Percentiles rank a stretch among this genome's conserved stretches.
Conservation (phyloP, 2,329 filamentous ascomycete genomes). For the Botryosphaeria agaves region DNA sequence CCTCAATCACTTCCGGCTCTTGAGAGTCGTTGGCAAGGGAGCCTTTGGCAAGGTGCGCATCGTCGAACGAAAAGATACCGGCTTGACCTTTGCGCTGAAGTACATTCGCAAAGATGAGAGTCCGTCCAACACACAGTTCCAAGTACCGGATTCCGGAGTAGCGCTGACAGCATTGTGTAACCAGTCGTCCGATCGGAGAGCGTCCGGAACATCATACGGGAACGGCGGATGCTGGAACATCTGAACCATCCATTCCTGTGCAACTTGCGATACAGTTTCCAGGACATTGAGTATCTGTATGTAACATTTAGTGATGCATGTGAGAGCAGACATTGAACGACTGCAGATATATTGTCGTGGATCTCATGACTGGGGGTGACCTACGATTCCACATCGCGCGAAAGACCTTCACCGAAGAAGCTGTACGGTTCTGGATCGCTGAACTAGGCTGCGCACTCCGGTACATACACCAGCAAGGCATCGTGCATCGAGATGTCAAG, state of each 20-base stretch:
- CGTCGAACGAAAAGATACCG: slow-evolving; percentile 92
- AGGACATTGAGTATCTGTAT: slow-evolving; percentile 97
- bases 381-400: slow-evolving; percentile 93
- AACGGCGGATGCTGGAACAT: slow-evolving; percentile 94
- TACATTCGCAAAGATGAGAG: slow-evolving; percentile 99
- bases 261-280: slow-evolving; percentile 96
- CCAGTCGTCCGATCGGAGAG: slow-evolving; percentile 95
- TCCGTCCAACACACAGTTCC: slow-evolving; percentile 24
- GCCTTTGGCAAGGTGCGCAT: slow-evolving; percentile 98
- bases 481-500: slow-evolving; percentile 83
- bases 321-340: slow-evolving; percentile 10
- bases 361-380: slow-evolving; percentile 95
- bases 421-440: slow-evolving; percentile 91
- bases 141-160: slow-evolving; percentile 5
- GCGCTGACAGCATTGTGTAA: slow-evolving; percentile 15
- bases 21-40: slow-evolving; percentile 91
- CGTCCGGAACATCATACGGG: slow-evolving; percentile 93
- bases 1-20: slow-evolving; percentile 88
- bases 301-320: slow-evolving; percentile 14
- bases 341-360: slow-evolving; percentile 75
- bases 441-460: slow-evolving; percentile 81
- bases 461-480: slow-evolving; percentile 73
- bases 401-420: slow-evolving; percentile 95
- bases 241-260: slow-evolving; percentile 96
- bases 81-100: slow-evolving; percentile 86